These are phyloP conservation scores for Colletotrichum sp. DNA, from an alignment of 2,329 filamentous ascomycete genomes.

Conservation along the genomic window DNA sequence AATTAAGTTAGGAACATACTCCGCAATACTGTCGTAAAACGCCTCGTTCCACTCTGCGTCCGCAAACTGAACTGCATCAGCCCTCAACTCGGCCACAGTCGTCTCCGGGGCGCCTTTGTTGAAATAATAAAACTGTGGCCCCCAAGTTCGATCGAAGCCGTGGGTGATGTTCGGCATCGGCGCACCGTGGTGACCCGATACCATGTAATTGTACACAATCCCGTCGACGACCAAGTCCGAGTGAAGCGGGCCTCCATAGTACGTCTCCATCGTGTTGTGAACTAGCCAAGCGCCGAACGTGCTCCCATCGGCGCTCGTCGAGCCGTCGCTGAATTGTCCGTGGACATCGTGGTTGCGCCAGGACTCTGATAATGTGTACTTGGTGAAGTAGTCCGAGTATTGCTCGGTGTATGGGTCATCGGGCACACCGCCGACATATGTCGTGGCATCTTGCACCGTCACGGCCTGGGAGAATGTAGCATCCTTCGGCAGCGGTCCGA, in stretches of 20 bases:
- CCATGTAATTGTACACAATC: conserved; percentile 69
- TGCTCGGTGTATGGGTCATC: conserved; percentile 60
- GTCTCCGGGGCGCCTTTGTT: conserved; percentile 39
- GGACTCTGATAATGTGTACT: conserved; percentile 66
- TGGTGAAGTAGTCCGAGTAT: conserved; percentile 68
- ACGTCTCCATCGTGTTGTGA: conserved; percentile 68
- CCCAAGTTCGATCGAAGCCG: conserved; percentile 70
- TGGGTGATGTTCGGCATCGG: conserved; percentile 68
- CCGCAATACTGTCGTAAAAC: conserved; percentile 68
- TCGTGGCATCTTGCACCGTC: conserved; percentile 68
- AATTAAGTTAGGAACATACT: conserved; percentile 63
- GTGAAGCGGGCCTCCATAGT: conserved; percentile 66
- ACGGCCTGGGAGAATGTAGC: conserved; percentile 45
- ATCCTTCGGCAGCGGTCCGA: conserved; percentile 49
- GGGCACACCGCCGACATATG: conserved; percentile 61
- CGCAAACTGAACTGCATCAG: conserved; percentile 57
- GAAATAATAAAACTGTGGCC: conserved; percentile 68
- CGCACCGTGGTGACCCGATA: conserved; percentile 68
- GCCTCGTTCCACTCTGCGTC: conserved; percentile 58
- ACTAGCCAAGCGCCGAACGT: conserved; percentile 68
- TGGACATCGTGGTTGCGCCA: conserved; percentile 65
- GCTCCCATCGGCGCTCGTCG: conserved; percentile 50
- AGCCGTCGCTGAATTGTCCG: conserved; percentile 48
- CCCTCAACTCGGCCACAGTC: not conserved
- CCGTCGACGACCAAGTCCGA: conserved; percentile 69